phyloP scores from a whole-genome alignment of 73 alveolate genomes.

The Tetrahymena borealis region DNA sequence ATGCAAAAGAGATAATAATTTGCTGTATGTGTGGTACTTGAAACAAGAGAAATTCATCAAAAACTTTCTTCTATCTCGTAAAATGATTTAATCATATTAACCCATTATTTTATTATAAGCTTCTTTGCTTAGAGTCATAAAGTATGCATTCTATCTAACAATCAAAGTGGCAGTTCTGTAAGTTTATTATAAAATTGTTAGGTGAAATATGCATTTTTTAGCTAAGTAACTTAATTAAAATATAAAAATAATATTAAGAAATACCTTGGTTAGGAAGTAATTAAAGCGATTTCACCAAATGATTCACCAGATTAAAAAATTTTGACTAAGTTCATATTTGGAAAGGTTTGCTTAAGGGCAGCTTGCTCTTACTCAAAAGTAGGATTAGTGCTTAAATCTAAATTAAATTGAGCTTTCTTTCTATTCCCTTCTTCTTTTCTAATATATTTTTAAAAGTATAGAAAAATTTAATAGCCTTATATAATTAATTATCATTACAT shows the following conservation, averaged over 20 bases:
- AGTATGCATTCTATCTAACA: background rate
- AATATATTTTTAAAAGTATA: background rate
- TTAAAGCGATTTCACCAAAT: background rate
- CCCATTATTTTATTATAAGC: background rate
- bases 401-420: background rate
- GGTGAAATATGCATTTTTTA: background rate
- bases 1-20: background rate
- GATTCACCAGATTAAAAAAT: background rate
- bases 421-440: background rate
- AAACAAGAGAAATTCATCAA: background rate
- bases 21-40: background rate
- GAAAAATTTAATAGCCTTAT: background rate
- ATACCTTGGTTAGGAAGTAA: background rate
- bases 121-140: background rate
- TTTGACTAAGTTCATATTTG: background rate
- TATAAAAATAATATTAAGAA: no score
- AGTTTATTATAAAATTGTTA: background rate
- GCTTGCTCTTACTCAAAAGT: background rate
- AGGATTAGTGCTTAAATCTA: background rate
- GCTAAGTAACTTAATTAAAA: background rate
- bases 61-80: background rate
- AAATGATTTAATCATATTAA: background rate
- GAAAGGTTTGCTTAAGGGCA: background rate
- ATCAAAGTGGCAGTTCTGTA: background rate
- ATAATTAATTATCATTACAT: background rate